Evolutionary conservation across 2,329 filamentous ascomycete species (phyloP).

Genomic region (Ceratocystis albifundus): DNA sequence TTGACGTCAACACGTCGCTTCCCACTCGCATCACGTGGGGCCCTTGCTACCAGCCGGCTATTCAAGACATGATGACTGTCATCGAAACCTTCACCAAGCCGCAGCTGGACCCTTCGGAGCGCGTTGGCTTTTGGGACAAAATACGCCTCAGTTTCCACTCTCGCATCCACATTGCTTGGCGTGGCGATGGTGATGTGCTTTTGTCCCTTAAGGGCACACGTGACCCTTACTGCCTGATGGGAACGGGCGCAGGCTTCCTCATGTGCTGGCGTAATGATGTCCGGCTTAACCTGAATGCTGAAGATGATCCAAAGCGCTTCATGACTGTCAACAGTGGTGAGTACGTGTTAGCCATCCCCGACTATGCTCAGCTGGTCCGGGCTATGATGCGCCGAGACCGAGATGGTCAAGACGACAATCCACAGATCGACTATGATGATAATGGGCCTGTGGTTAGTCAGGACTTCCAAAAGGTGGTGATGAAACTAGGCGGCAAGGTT

Average conservation of each 20-base stretch:
- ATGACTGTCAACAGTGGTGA: constrained; percentile 94
- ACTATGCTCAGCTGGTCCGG: constrained; percentile 79
- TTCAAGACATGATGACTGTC: constrained; percentile 99
- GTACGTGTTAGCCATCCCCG: constrained; percentile 86
- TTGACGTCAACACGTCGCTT: constrained; percentile 86
- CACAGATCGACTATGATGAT: neutral
- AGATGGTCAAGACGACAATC: constrained; percentile 40
- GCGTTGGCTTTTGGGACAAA: constrained; percentile 98
- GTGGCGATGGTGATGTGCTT: constrained; percentile 89
- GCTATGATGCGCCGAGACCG: constrained; percentile 42
- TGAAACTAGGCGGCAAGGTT: constrained; percentile 96
- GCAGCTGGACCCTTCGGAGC: constrained; percentile 82
- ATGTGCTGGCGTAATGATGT: constrained; percentile 99
- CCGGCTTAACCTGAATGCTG: constrained; percentile 69
- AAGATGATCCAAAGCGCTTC: constrained; percentile 80
- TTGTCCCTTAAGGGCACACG: constrained; percentile 81
- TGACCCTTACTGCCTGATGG: constrained; percentile 87
- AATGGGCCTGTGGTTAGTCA: constrained; percentile 32
- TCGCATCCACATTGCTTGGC: constrained; percentile 78
- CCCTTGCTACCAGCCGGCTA: constrained; percentile 91
- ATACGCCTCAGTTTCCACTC: constrained; percentile 91
- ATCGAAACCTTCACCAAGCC: constrained; percentile 97
- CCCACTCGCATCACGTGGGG: constrained; percentile 95
- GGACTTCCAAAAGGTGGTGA: constrained; percentile 94
- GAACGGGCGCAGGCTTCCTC: constrained; percentile 84